Base-by-base conservation (phyloP, 352 stramenopile species). In the Halophytophthora batemanensis region DNA sequence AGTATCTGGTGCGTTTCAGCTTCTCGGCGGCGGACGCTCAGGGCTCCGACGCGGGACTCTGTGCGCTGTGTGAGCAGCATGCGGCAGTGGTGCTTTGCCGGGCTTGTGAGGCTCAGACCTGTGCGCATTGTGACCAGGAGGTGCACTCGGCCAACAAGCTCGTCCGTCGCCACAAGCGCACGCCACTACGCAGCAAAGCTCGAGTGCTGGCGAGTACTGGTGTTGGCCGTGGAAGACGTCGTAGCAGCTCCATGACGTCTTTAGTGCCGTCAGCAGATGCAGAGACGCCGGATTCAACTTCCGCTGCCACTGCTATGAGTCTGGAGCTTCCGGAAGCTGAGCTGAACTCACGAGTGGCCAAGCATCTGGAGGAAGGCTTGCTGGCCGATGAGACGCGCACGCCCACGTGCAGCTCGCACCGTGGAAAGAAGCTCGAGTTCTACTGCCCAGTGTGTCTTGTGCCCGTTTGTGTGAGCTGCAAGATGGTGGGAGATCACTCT, bases 61-160 rank as follows among this genome's bases (percentile, higher is more conserved):
- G 82, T 49, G 78, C 73, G 3, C 43, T 93, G 8, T 93, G 82
- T 55, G 80, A 91, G 35, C 75, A 75, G 22, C 52, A 75, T 13
- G 23, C 63, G 1, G 82, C 80, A 5, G 57, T 63, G 8, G 54
- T 91, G 6, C 34, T 61, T 2, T 93, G 82, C 37, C 76, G 71
- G 22, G 61, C 77, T 2, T 93, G 80, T 52, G 78, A 88, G 28
- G 80, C 77, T 2, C 59, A 84, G 17, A 69, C 91, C n/a, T 93
- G 82, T 50, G 43, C 50, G 2, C 45, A 60, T 18, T 93, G 82
- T 40, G 82, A 93, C 52, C 50, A 86, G 21, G 55, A 86, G 53
- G 70, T 90, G 6, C 80, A 93, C 53, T 88, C 76, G 12, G 78
- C 82, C 4, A 93, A 93, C 64, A 93, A 90, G 31, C 68, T 93